Conservation (phyloP, 1,139 yeast genomes). For the Kodamaea ohmeri region DNA sequence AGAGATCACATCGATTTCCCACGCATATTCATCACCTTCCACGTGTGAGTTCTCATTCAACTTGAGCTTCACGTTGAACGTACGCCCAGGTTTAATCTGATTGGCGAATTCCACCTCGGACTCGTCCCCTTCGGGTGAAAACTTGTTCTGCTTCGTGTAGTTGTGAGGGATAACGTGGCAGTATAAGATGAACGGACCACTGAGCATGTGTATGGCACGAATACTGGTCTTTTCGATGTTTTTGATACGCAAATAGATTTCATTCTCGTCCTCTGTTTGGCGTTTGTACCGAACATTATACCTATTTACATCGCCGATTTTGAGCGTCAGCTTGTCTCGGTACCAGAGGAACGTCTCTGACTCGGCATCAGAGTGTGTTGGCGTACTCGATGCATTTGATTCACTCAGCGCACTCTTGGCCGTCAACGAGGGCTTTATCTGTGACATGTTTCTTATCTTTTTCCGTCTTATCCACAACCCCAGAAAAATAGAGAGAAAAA, state of each 20-base stretch:
- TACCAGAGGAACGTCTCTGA: slow-evolving; percentile 30
- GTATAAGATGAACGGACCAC: slow-evolving; percentile 61
- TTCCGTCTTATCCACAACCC: not conserved
- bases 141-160: slow-evolving; percentile 34
- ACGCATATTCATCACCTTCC: slow-evolving; percentile 16
- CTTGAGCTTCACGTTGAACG: slow-evolving; percentile 46
- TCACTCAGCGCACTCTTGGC: not conserved
- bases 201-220: slow-evolving; percentile 52
- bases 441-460: not conserved
- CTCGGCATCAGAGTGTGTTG: not conserved
- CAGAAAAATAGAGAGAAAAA: not conserved
- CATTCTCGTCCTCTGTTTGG: slow-evolving; percentile 15
- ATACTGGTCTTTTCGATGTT: slow-evolving; percentile 50
- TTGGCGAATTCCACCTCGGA: slow-evolving; percentile 39
- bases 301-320: slow-evolving; percentile 41
- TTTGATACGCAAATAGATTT: slow-evolving; percentile 42
- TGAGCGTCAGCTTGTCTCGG: slow-evolving; percentile 34
- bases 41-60: slow-evolving; percentile 45
- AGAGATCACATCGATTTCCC: slow-evolving; percentile 24
- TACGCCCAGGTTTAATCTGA: slow-evolving; percentile 61
- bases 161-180: slow-evolving; percentile 57
- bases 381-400: not conserved
- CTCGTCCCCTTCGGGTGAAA: slow-evolving; percentile 27
- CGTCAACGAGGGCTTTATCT: not conserved
- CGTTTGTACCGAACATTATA: slow-evolving; percentile 31